These are phyloP conservation scores for Trichopus zeylanicus DNA, from an alignment of 116 monocot genomes.

Conservation along the genomic window DNA sequence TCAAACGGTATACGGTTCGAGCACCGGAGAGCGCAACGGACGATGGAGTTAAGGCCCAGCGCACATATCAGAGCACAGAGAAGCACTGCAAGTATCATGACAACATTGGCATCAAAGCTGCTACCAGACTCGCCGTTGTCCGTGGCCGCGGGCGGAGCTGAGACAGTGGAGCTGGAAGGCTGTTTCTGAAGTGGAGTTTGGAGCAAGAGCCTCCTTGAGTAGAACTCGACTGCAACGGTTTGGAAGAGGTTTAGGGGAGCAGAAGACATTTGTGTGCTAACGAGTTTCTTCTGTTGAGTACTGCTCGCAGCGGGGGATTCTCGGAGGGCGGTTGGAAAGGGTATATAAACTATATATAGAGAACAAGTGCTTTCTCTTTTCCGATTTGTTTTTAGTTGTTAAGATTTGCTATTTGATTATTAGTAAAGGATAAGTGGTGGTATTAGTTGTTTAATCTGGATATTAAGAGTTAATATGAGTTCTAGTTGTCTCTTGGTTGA, in stretches of 20 bases:
- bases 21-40: slow-evolving; percentile 57
- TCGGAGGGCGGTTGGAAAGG: background rate
- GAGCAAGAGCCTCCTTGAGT: slow-evolving; percentile 13
- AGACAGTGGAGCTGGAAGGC: background rate
- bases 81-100: slow-evolving; percentile 64
- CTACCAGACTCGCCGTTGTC: background rate
- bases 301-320: background rate
- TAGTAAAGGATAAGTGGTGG: too few species aligned
- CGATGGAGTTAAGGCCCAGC: slow-evolving; percentile 47
- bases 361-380: too few species aligned
- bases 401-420: too few species aligned
- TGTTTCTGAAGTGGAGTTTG: background rate
- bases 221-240: background rate
- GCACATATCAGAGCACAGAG: slow-evolving; percentile 60
- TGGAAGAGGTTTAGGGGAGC: slow-evolving; percentile 1
- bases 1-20: slow-evolving; percentile 17
- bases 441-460: too few species aligned
- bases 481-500: too few species aligned
- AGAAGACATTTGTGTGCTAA: background rate
- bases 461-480: too few species aligned
- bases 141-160: background rate
- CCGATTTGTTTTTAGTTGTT: too few species aligned
- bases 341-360: too few species aligned
- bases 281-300: too few species aligned
- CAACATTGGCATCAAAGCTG: slow-evolving; percentile 46